These are phyloP conservation scores for Paramecium caudatum DNA, from an alignment of 73 alveolate genomes.

Conservation along the genomic window DNA sequence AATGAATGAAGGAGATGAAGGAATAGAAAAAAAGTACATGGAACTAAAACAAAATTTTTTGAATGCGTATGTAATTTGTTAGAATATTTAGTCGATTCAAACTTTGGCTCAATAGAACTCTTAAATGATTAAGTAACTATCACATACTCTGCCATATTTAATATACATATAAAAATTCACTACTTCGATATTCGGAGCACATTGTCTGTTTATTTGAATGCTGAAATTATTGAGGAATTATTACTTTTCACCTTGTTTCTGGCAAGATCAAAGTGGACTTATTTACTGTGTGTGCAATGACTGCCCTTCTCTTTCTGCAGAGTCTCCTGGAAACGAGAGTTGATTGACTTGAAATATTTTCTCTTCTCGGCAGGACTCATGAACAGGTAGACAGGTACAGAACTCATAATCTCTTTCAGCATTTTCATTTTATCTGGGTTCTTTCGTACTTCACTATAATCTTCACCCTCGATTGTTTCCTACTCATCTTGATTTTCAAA, in stretches of 20 bases:
- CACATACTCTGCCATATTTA: neutral
- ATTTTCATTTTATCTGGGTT: neutral
- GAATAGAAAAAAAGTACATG: conserved; percentile 14
- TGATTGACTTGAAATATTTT: conserved; percentile 34
- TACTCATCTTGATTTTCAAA: conserved; percentile 31
- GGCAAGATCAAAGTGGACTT: conserved; percentile 27
- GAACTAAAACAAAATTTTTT: neutral
- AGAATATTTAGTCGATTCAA: conserved; percentile 14
- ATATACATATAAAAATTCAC: conserved; percentile 41
- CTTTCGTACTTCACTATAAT: conserved; percentile 46
- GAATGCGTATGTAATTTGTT: conserved; percentile 50
- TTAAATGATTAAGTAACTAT: neutral
- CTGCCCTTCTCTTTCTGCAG: conserved; percentile 50
- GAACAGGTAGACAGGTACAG: conserved; percentile 60
- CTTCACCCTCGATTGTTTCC: conserved; percentile 55
- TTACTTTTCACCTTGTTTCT: conserved; percentile 46
- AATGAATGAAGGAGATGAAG: conserved; percentile 54
- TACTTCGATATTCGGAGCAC: conserved; percentile 63
- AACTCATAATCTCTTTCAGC: conserved; percentile 41
- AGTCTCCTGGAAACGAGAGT: neutral
- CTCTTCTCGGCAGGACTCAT: conserved; percentile 69
- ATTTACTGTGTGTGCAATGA: conserved; percentile 8
- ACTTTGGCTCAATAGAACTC: conserved; percentile 20
- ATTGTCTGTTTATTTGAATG: conserved; percentile 41
- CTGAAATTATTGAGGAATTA: neutral